These are phyloP conservation scores for Penicillium dipodomyicola DNA, from an alignment of 495 filamentous ascomycete genomes.

Conservation along the genomic window DNA sequence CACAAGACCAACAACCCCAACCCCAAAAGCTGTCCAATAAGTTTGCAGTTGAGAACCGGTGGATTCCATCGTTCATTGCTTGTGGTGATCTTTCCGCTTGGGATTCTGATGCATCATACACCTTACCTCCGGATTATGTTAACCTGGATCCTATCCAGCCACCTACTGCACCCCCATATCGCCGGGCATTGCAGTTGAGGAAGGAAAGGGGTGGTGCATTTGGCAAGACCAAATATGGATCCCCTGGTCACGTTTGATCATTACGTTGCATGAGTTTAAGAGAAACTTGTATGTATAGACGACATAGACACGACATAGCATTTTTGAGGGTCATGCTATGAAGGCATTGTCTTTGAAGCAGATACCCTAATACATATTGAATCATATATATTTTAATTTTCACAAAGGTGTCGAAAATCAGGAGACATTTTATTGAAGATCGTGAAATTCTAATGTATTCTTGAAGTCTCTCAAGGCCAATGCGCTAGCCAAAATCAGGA, in stretches of 20 bases:
- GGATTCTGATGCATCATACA: conserved; percentile 92
- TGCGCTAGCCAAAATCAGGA: conserved; percentile 6
- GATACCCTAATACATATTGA: conserved; percentile 12
- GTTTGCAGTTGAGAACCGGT: conserved; percentile 52
- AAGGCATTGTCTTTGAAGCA: conserved; percentile 4
- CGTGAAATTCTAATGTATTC: conserved; percentile 18
- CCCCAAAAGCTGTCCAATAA: conserved; percentile 30
- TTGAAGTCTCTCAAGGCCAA: conserved; percentile 17
- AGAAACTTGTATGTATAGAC: conserved; percentile 14
- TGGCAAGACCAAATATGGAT: conserved; percentile 65
- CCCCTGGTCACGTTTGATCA: conserved; percentile 28
- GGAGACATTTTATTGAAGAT: not conserved
- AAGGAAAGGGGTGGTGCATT: conserved; percentile 74
- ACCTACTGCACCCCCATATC: conserved; percentile 93
- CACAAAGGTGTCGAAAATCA: not conserved
- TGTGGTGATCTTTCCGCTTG: conserved; percentile 94
- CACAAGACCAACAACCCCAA: conserved; percentile 21
- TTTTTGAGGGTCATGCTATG: conserved; percentile 5
- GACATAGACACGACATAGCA: conserved; percentile 16
- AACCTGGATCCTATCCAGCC: conserved; percentile 93
- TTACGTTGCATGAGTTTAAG: conserved; percentile 8
- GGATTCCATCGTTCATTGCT: conserved; percentile 92
- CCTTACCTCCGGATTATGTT: conserved; percentile 71
- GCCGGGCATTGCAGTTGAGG: conserved; percentile 81
- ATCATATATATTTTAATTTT: not conserved